Conservation (phyloP, 768 basidiomycete species). For the Boletus pseudopeckii region DNA sequence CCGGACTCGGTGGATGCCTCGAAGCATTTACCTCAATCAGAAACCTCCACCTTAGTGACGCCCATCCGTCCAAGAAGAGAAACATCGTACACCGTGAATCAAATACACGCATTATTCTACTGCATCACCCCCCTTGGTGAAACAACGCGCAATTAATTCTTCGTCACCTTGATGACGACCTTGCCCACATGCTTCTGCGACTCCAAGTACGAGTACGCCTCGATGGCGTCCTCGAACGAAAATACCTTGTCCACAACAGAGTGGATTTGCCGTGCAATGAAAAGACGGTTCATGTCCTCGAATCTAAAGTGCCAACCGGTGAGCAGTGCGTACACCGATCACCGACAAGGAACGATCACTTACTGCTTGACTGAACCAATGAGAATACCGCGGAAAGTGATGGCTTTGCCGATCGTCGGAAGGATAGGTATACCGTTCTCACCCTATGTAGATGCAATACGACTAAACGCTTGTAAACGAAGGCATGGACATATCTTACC, state of each 20-base stretch:
- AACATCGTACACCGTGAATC: too few species aligned
- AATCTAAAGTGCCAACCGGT: conserved; percentile 35
- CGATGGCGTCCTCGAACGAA: conserved; percentile 47
- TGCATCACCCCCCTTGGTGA: too few species aligned
- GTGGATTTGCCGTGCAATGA: conserved; percentile 41
- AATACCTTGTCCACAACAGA: conserved; percentile 60
- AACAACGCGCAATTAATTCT: too few species aligned
- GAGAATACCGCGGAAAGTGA: conserved; percentile 48
- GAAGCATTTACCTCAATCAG: too few species aligned
- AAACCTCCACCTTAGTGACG: too few species aligned
- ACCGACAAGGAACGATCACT: conserved; percentile 15
- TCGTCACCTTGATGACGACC: too few species aligned
- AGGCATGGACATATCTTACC: conserved; percentile 20
- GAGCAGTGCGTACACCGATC: not conserved
- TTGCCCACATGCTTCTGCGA: too few species aligned
- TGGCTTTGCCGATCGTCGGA: conserved; percentile 38
- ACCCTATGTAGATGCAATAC: conserved; percentile 10
- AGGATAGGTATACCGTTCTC: conserved; percentile 29
- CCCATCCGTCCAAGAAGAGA: too few species aligned
- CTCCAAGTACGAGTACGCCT: conserved; percentile 30
- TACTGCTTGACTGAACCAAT: conserved; percentile 60
- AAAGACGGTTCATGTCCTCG: conserved; percentile 48
- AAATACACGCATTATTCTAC: too few species aligned
- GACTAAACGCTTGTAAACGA: too few species aligned
- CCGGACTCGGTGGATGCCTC: too few species aligned